Conservation (phyloP, 2,329 filamentous ascomycete genomes). For the Aspergillus sp. region DNA sequence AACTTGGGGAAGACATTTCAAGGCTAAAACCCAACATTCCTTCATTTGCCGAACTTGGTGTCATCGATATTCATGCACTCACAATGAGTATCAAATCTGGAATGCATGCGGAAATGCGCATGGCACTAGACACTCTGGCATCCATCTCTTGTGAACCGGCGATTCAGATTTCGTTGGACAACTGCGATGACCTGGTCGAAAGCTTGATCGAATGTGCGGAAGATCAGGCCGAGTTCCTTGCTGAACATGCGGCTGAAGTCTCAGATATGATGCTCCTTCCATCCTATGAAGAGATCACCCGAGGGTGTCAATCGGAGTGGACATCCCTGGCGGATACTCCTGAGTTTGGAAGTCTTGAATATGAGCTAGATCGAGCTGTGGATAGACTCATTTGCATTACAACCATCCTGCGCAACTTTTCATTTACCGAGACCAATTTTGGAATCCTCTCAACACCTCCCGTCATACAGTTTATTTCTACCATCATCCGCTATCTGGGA, state of each 20-base stretch:
- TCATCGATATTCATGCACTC: conserved; percentile 86
- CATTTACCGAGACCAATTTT: conserved; percentile 80
- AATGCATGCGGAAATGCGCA: conserved; percentile 81
- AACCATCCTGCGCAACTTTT: conserved; percentile 88
- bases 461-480: conserved; percentile 80
- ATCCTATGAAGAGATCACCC: conserved; percentile 83
- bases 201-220: conserved; percentile 87
- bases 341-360: conserved; percentile 71
- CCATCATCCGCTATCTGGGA: conserved; percentile 80
- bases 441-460: conserved; percentile 69
- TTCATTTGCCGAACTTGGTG: conserved; percentile 71
- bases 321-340: conserved; percentile 70
- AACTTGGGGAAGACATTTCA: conserved; percentile 66
- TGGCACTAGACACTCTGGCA: conserved; percentile 81
- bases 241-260: conserved; percentile 78
- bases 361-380: conserved; percentile 81
- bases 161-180: conserved; percentile 66
- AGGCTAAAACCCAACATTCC: conserved; percentile 74
- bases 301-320: conserved; percentile 73
- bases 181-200: conserved; percentile 86
- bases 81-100: conserved; percentile 88
- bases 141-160: conserved; percentile 66
- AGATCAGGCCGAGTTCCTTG: conserved; percentile 80
- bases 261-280: conserved; percentile 81
- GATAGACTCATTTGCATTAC: conserved; percentile 88